Percentiles rank a stretch among this genome's conserved stretches.
Evolutionary conservation across 2,329 filamentous ascomycete species (phyloP).

Genomic region (Scedosporium aurantiacum): DNA sequence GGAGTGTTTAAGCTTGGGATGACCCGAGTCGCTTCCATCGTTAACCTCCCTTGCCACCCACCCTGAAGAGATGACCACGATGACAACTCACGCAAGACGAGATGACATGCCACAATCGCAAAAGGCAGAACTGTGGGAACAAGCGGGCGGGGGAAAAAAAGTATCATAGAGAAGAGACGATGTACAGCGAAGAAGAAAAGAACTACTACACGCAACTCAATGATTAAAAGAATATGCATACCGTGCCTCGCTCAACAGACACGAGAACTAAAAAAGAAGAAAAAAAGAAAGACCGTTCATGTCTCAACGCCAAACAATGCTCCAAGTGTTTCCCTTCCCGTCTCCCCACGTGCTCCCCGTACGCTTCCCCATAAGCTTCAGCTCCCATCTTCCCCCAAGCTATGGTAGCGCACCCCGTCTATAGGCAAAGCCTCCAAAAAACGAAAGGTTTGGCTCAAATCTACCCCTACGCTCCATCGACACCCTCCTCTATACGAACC

Average conservation of each 20-base stretch:
- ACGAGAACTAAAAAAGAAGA: not conserved
- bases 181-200: not conserved
- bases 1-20: too few relatives aligned
- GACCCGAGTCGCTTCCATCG: too few relatives aligned
- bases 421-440: not conserved
- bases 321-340: not conserved
- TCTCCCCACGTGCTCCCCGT: not conserved
- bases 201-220: not conserved
- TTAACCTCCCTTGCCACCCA: too few relatives aligned
- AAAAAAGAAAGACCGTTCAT: not conserved
- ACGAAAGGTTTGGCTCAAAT: not conserved
- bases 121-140: too few relatives aligned
- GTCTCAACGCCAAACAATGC: conserved; percentile 1
- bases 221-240: not conserved
- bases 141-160: too few relatives aligned
- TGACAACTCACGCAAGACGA: too few relatives aligned
- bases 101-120: too few relatives aligned
- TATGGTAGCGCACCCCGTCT: not conserved
- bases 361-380: not conserved
- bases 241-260: not conserved
- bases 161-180: not conserved
- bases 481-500: conserved; percentile 29
- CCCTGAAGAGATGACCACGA: too few relatives aligned
- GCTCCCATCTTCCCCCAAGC: too few relatives aligned
- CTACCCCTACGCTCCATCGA: not conserved